Percentiles rank a stretch among this genome's conserved stretches.
These are phyloP conservation scores for Porogramme epimiltina DNA, from an alignment of 1,284 basidiomycete species.

Conservation along the genomic window DNA sequence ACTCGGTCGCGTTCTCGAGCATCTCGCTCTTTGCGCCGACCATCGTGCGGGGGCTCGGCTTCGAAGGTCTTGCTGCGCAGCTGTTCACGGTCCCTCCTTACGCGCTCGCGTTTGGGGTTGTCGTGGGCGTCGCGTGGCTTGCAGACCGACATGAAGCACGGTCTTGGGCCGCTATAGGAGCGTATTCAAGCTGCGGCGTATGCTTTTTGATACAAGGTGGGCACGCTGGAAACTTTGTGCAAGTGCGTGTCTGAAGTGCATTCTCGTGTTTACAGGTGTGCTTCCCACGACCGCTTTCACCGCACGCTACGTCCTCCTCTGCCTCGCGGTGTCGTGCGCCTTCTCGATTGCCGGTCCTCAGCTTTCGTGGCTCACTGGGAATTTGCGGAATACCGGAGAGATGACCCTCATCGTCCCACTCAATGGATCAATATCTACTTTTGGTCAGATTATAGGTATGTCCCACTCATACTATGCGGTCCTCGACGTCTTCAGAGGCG, in stretches of 20 bases:
- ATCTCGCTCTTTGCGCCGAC: slow-evolving; percentile 39
- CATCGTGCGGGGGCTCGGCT: slow-evolving; percentile 45
- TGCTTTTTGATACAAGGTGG: slow-evolving; percentile 22
- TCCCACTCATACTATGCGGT: not conserved
- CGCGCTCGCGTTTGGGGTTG: slow-evolving; percentile 37
- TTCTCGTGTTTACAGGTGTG: slow-evolving; percentile 15
- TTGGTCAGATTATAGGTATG: slow-evolving; percentile 36
- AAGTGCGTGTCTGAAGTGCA: no score
- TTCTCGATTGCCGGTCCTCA: slow-evolving; percentile 37
- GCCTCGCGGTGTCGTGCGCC: slow-evolving; percentile 34
- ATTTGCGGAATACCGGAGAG: slow-evolving; percentile 32
- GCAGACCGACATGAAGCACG: slow-evolving; percentile 23
- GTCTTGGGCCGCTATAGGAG: slow-evolving; percentile 10
- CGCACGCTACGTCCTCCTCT: slow-evolving; percentile 36
- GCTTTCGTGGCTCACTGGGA: slow-evolving; percentile 38
- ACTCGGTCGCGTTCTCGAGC: slow-evolving; percentile 38
- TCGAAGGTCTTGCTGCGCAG: slow-evolving; percentile 47
- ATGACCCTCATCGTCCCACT: slow-evolving; percentile 38
- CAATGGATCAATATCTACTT: slow-evolving; percentile 36
- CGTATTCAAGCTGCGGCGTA: slow-evolving; percentile 17
- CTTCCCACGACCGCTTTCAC: slow-evolving; percentile 32
- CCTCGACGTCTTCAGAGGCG: not conserved
- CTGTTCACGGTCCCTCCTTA: slow-evolving; percentile 60
- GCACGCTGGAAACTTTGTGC: not conserved
- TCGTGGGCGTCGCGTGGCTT: slow-evolving; percentile 25